Conservation (phyloP, 164 flowering plant genomes). For the Pachysandra terminalis region DNA sequence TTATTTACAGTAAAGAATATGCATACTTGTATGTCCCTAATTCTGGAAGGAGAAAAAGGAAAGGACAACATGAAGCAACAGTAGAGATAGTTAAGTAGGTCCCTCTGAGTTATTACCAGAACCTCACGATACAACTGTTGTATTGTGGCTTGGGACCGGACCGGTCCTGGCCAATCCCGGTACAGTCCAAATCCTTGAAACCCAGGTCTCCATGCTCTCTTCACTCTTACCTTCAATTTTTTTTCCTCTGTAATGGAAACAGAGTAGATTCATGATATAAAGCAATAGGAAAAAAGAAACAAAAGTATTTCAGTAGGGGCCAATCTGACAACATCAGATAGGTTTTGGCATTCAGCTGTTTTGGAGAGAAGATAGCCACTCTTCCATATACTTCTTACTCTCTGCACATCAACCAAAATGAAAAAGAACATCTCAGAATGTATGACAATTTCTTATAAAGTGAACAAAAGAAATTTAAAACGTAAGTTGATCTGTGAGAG, state of each 20-base stretch:
- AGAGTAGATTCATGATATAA: neutral
- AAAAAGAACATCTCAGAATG: neutral
- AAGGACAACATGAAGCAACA: constrained; percentile 1
- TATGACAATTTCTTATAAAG: too few species aligned
- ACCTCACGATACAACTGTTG: too few species aligned
- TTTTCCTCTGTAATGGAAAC: neutral
- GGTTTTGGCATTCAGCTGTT: constrained; percentile 17
- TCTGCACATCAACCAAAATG: constrained; percentile 23
- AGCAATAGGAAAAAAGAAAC: neutral
- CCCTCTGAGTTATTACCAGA: too few species aligned
- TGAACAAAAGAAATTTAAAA: too few species aligned
- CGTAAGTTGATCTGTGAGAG: too few species aligned
- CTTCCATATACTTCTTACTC: constrained; percentile 36
- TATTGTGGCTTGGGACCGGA: too few species aligned
- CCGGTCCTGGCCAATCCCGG: too few species aligned
- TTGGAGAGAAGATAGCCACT: constrained; percentile 47
- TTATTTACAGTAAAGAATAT: constrained; percentile 38
- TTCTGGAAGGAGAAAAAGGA: neutral
- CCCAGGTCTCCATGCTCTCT: neutral
- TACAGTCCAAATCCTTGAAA: neutral
- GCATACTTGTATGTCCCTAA: neutral
- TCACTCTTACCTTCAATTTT: neutral
- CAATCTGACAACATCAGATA: constrained; percentile 4
- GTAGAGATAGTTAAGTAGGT: neutral
- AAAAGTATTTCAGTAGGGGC: neutral